Conservation (phyloP, 768 basidiomycete species). For the Russula earlei region DNA sequence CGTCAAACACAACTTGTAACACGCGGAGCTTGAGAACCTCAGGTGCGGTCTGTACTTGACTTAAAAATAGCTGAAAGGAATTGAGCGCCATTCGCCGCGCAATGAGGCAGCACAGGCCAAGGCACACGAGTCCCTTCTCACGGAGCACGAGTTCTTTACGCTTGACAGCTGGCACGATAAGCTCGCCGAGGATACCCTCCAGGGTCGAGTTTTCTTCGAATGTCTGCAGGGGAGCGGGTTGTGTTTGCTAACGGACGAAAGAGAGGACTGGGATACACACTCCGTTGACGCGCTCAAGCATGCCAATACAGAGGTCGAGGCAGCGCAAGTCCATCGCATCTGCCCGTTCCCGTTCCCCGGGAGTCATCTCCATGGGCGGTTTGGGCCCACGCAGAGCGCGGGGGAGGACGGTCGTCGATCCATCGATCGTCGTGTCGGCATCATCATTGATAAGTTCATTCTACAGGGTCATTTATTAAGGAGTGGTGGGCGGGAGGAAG, state of each 20-base stretch:
- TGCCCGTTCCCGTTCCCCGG: conserved; percentile 47
- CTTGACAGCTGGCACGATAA: conserved; percentile 86
- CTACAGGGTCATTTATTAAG: conserved; percentile 6
- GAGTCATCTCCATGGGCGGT: conserved; percentile 36
- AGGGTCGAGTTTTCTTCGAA: conserved; percentile 63
- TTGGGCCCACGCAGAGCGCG: conserved; percentile 26
- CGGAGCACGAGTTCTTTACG: conserved; percentile 76
- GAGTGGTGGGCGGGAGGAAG: not conserved
- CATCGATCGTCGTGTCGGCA: conserved; percentile 28
- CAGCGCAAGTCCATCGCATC: conserved; percentile 69
- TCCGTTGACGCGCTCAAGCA: conserved; percentile 80
- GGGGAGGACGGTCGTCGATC: conserved; percentile 20
- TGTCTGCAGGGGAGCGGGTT: conserved; percentile 31
- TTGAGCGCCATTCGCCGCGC: conserved; percentile 60
- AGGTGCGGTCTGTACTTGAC: conserved; percentile 58
- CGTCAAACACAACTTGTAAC: conserved; percentile 78
- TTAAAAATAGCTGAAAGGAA: conserved; percentile 73
- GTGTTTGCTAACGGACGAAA: not conserved
- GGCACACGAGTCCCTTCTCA: conserved; percentile 68
- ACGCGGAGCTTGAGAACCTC: conserved; percentile 57
- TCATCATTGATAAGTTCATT: conserved; percentile 26
- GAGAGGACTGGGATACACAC: conserved; percentile 35
- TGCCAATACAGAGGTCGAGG: conserved; percentile 64
- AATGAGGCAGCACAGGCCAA: conserved; percentile 82
- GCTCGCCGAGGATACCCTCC: conserved; percentile 60